phyloP scores from a whole-genome alignment of 2,329 filamentous ascomycete genomes.

The Phoma sp. region DNA sequence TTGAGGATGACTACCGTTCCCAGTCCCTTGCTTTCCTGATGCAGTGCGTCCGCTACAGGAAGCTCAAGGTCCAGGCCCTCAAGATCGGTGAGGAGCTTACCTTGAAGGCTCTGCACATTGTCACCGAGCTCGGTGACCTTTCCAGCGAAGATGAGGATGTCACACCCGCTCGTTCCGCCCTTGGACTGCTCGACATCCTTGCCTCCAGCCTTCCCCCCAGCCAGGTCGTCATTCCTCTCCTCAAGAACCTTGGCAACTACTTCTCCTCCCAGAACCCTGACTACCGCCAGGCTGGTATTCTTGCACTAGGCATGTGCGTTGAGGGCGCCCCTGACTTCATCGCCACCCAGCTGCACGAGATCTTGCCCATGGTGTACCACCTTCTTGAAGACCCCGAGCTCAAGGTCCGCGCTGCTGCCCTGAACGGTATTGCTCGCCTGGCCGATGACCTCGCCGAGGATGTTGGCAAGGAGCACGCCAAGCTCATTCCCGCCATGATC shows the following conservation, averaged over 20 bases:
- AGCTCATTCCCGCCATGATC: conserved; percentile 82
- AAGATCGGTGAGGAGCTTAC: conserved; percentile 88
- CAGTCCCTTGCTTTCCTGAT: conserved; percentile 95
- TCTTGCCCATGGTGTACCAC: conserved; percentile 84
- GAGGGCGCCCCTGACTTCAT: conserved; percentile 98
- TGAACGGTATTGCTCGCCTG: conserved; percentile 86
- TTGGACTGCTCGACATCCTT: conserved; percentile 88
- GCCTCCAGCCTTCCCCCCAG: conserved; percentile 88
- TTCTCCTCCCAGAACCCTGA: conserved; percentile 77
- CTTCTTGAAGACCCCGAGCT: conserved; percentile 85
- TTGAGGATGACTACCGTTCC: conserved; percentile 84
- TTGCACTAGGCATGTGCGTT: conserved; percentile 91
- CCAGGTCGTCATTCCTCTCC: conserved; percentile 90
- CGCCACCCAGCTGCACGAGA: conserved; percentile 84
- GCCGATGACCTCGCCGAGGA: conserved; percentile 94
- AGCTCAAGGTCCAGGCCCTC: conserved; percentile 93
- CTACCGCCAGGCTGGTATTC: conserved; percentile 86
- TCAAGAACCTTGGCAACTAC: conserved; percentile 85
- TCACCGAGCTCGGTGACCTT: conserved; percentile 84
- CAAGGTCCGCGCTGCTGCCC: conserved; percentile 83
- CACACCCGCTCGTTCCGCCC: conserved; percentile 82
- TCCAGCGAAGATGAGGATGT: conserved; percentile 79
- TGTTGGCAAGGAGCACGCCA: conserved; percentile 82
- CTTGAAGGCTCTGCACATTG: conserved; percentile 84
- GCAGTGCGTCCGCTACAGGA: conserved; percentile 88